Percentiles rank a stretch among this genome's conserved stretches.
These are phyloP conservation scores for Pythium aquatile DNA, from an alignment of 352 stramenopile species.

Conservation along the genomic window DNA sequence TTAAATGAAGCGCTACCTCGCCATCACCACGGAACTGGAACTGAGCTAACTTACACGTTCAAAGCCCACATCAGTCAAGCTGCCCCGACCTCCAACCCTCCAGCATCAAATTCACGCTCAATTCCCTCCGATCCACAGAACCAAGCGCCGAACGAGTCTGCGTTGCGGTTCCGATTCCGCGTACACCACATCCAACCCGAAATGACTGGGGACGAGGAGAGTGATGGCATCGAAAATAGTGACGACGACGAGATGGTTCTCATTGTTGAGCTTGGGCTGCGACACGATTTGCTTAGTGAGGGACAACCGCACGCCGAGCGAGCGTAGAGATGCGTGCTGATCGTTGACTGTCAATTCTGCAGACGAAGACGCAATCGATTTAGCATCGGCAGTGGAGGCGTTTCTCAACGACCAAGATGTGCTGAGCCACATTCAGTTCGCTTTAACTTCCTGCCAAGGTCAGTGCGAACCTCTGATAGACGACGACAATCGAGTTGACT, in stretches of 20 bases:
- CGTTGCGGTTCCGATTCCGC: conserved; percentile 1
- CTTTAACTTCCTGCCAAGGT: conserved; percentile 47
- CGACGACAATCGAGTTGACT: not conserved
- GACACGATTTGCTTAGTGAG: not conserved
- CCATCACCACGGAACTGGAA: not conserved
- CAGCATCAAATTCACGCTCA: not conserved
- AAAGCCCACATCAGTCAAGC: conserved; percentile 5
- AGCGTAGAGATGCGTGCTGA: not conserved
- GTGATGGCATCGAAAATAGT: not conserved
- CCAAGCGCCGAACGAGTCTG: not conserved
- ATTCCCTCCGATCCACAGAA: not conserved
- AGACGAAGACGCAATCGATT: conserved; percentile 58
- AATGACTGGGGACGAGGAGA: not conserved
- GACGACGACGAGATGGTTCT: conserved; percentile 5
- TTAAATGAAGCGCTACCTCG: not conserved
- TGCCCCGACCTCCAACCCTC: no score
- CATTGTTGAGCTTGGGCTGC: not conserved
- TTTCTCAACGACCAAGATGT: conserved; percentile 41
- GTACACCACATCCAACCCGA: not conserved
- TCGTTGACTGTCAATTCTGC: not conserved
- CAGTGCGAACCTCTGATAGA: not conserved
- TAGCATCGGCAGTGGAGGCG: conserved; percentile 43
- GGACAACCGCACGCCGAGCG: no score
- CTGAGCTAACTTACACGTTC: conserved; percentile 15
- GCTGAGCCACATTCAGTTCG: conserved; percentile 31